phyloP scores from a whole-genome alignment of 345 rosid species.

The Gossypium stocksii region DNA sequence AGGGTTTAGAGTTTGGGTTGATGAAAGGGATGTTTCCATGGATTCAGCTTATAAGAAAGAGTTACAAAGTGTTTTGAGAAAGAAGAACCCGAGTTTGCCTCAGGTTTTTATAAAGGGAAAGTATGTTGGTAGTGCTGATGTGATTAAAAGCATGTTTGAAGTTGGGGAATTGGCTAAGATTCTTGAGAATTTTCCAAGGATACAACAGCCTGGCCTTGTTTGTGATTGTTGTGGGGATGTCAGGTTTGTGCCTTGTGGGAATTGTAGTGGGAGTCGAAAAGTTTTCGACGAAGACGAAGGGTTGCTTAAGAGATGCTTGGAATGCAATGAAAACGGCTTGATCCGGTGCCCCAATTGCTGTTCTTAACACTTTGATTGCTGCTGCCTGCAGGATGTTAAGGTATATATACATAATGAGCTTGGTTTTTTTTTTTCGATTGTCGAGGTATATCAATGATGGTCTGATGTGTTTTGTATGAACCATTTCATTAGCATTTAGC shows the following conservation, averaged over 20 bases:
- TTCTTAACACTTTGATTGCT: constrained; percentile 31
- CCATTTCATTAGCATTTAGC: constrained; percentile 17
- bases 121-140: constrained; percentile 79
- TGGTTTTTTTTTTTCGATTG: neutral
- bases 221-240: constrained; percentile 73
- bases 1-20: constrained; percentile 87
- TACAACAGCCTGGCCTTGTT: constrained; percentile 55
- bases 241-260: constrained; percentile 69
- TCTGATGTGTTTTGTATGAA: constrained; percentile 12
- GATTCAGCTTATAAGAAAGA: constrained; percentile 78
- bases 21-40: constrained; percentile 93
- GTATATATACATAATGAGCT: constrained; percentile 13
- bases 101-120: constrained; percentile 76
- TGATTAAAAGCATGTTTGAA: constrained; percentile 72
- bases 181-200: constrained; percentile 57
- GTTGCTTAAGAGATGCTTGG: constrained; percentile 57
- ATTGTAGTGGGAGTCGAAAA: constrained; percentile 86
- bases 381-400: neutral
- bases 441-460: constrained; percentile 10
- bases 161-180: constrained; percentile 73
- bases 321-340: constrained; percentile 91
- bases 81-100: constrained; percentile 59
- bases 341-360: constrained; percentile 74
- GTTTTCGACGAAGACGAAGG: constrained; percentile 79
- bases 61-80: constrained; percentile 55